Percentiles rank a stretch among this genome's conserved stretches.
Conservation (phyloP, 2,329 filamentous ascomycete species). For the Trichophyton benhamiae region DNA sequence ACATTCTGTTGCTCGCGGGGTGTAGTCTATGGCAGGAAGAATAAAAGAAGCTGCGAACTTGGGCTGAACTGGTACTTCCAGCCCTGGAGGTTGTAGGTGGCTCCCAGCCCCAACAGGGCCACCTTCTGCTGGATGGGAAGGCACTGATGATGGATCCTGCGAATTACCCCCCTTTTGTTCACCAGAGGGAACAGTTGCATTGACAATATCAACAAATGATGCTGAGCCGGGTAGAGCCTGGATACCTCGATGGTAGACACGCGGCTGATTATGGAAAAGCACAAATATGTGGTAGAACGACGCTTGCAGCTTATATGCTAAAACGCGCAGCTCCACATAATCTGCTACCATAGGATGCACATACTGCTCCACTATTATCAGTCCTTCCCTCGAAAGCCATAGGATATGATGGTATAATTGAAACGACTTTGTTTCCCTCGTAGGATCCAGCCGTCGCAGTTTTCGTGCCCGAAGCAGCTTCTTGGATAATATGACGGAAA, state of each 20-base stretch:
- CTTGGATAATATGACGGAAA: slow-evolving; percentile 76
- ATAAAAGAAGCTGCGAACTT: slow-evolving; percentile 56
- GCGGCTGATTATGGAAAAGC: slow-evolving; percentile 83
- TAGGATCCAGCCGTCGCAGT: slow-evolving; percentile 66
- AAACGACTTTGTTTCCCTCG: slow-evolving; percentile 65
- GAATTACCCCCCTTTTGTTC: slow-evolving; percentile 12
- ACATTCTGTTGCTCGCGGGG: slow-evolving; percentile 65
- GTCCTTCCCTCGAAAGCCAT: slow-evolving; percentile 85
- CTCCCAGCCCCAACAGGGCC: slow-evolving; percentile 42
- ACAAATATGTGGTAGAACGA: slow-evolving; percentile 97
- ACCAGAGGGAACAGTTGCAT: slow-evolving; percentile 22
- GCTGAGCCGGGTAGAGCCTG: slow-evolving; percentile 25
- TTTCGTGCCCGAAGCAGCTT: slow-evolving; percentile 74
- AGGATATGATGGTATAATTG: slow-evolving; percentile 83
- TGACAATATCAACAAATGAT: slow-evolving; percentile 17
- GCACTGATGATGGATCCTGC: slow-evolving; percentile 24
- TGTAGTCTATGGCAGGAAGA: slow-evolving; percentile 66
- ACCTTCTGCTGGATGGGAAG: slow-evolving; percentile 41
- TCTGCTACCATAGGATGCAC: slow-evolving; percentile 72
- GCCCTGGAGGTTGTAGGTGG: slow-evolving; percentile 40
- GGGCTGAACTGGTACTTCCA: slow-evolving; percentile 20
- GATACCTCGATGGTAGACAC: slow-evolving; percentile 52
- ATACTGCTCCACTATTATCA: slow-evolving; percentile 74
- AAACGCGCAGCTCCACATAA: slow-evolving; percentile 72
- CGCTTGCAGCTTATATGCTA: slow-evolving; percentile 81